phyloP scores from a whole-genome alignment of 768 basidiomycete genomes.

The Cystobasidium onofrii region DNA sequence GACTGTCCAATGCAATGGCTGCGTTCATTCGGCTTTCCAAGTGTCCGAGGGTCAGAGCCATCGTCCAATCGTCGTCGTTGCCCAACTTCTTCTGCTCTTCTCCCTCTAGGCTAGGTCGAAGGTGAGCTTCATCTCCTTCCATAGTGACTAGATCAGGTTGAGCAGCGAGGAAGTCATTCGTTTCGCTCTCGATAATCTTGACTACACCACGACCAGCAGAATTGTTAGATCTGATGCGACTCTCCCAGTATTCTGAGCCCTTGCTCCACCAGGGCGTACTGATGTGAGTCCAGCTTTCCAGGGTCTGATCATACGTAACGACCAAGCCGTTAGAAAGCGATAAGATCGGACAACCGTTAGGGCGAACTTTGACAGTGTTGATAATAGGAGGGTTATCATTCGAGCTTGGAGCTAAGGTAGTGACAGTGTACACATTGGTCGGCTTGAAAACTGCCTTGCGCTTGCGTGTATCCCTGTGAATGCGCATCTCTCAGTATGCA shows the following conservation, averaged over 20 bases:
- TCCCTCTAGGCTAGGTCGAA: slow-evolving; percentile 22
- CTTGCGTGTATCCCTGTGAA: slow-evolving; percentile 64
- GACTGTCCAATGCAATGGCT: slow-evolving; percentile 65
- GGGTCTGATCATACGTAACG: slow-evolving; percentile 65
- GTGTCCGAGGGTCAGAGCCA: slow-evolving; percentile 74
- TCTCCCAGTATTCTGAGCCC: slow-evolving; percentile 75
- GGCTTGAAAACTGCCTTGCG: slow-evolving; percentile 60
- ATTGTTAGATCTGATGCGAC: slow-evolving; percentile 53
- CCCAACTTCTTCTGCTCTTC: slow-evolving; percentile 30
- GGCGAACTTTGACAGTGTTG: slow-evolving; percentile 59
- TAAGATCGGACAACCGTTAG: slow-evolving; percentile 72
- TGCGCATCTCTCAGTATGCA: background rate
- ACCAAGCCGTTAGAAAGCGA: slow-evolving; percentile 67
- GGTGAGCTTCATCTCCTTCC: background rate
- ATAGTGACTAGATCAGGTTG: background rate
- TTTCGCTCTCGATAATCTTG: slow-evolving; percentile 39
- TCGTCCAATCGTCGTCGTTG: slow-evolving; percentile 37
- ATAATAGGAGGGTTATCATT: slow-evolving; percentile 48
- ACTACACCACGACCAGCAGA: slow-evolving; percentile 37
- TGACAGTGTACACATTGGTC: slow-evolving; percentile 56
- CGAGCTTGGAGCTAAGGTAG: slow-evolving; percentile 53
- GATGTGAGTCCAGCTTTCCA: slow-evolving; percentile 65
- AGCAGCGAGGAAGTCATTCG: slow-evolving; percentile 41
- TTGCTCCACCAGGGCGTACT: slow-evolving; percentile 76
- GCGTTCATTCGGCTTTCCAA: slow-evolving; percentile 74